Evolutionary conservation across 345 rosid genomes (phyloP), one percentile per base, ranked within the genome.

Genomic region (Aethionema arabicum): DNA sequence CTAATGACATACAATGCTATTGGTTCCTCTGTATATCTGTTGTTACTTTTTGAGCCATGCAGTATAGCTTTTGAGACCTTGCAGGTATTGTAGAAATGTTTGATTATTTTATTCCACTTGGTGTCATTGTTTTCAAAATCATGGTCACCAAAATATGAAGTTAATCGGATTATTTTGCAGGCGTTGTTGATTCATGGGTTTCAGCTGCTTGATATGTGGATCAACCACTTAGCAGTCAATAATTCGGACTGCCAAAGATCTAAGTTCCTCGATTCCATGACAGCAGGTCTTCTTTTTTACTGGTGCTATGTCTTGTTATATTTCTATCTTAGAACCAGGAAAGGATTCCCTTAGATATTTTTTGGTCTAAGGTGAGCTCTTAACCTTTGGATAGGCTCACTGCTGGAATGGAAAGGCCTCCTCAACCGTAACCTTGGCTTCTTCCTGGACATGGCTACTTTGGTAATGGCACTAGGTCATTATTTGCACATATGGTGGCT

Each of bases 401-500:
- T 90, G 65, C 77, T 74, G 76, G 99, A 93, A 77, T 93, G 97
- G 95, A 93, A 93, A 78, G 85, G 96, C 64, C 74, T 82, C 75
- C 90, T 93, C 70, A 80, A 82, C 70, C 81, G 95, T 59, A 86
- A 93, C 79, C 67, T 90, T 66, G 99, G 99, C n/a, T 93, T 93
- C 81, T 68, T 70, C 74, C 81, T 93, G 44, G 99, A 93, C 83
- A 82, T 90, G 92, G 90, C 89, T 72, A 84, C 97, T 45, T 74
- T 93, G 67, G 66, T 85, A 61, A 85, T 88, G 91, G 97, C 97
- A 43, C 82, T 93, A 13, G 96, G 95, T 70, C 99, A 93, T 71
- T 93, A 93, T 70, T 42, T 86, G 72, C 76, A 83, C 69, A 87
- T 93, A 40, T 93, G 97, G 96, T 90, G 96, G 96, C 86, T 93